Conservation (phyloP, 495 filamentous ascomycete species). For the Penicillium samsonianum region DNA sequence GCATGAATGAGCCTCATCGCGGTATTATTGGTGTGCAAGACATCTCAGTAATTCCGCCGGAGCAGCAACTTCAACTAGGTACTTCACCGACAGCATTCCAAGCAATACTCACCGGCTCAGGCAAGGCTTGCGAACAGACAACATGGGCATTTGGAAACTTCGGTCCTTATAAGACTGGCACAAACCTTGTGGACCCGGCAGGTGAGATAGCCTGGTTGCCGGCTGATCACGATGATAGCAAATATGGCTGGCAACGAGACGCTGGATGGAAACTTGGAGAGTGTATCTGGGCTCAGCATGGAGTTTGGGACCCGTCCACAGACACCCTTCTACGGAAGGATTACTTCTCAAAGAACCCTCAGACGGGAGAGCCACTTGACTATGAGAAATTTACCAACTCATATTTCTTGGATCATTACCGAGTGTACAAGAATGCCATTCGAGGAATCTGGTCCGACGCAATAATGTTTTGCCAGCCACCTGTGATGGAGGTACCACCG, state of each 20-base stretch:
- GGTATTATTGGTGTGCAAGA: slow-evolving; percentile 87
- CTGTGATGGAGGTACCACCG: slow-evolving; percentile 88
- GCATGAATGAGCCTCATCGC: slow-evolving; percentile 89
- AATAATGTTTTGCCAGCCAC: slow-evolving; percentile 89
- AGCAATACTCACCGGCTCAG: slow-evolving; percentile 85
- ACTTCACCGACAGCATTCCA: slow-evolving; percentile 96
- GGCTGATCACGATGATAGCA: slow-evolving; percentile 73
- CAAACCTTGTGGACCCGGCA: slow-evolving; percentile 81
- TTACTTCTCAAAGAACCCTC: slow-evolving; percentile 80
- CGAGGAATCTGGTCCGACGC: slow-evolving; percentile 72
- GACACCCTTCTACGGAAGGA: slow-evolving; percentile 80
- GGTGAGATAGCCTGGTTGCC: slow-evolving; percentile 84
- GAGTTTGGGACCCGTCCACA: slow-evolving; percentile 83
- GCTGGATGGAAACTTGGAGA: slow-evolving; percentile 87
- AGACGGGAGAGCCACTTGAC: slow-evolving; percentile 67
- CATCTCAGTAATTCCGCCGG: slow-evolving; percentile 75
- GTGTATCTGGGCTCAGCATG: slow-evolving; percentile 96
- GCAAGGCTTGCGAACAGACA: slow-evolving; percentile 82
- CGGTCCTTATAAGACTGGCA: slow-evolving; percentile 86
- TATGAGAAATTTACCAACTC: slow-evolving; percentile 85
- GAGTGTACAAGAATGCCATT: slow-evolving; percentile 71
- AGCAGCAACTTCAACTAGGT: slow-evolving; percentile 90
- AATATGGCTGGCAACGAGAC: slow-evolving; percentile 89
- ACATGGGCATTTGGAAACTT: slow-evolving; percentile 93
- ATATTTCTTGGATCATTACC: slow-evolving; percentile 85